Percentiles rank a stretch among this genome's conserved stretches.
Conservation (phyloP, 2,329 filamentous ascomycete genomes). For the Verticillium alfalfae region DNA sequence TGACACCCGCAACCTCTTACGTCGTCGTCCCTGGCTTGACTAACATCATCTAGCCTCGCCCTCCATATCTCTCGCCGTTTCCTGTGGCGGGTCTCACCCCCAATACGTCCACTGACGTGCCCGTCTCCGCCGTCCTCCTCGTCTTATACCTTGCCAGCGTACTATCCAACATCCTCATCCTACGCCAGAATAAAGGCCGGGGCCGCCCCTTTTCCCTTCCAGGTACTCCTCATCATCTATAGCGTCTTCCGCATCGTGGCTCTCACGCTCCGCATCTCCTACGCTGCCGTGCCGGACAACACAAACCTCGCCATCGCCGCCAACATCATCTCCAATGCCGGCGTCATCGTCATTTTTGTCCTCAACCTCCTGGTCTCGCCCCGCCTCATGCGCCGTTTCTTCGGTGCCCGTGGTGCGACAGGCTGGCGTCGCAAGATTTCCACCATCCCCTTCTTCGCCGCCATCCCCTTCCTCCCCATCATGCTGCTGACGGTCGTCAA, state of each 20-base stretch:
- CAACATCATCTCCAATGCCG: slow-evolving; percentile 65
- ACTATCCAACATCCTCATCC: slow-evolving; percentile 51
- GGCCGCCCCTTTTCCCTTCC: slow-evolving; percentile 59
- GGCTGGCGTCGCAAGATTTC: slow-evolving; percentile 61
- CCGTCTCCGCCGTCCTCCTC: slow-evolving; percentile 59
- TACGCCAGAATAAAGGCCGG: slow-evolving; percentile 40
- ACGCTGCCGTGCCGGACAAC: slow-evolving; percentile 36
- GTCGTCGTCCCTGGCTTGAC: neutral
- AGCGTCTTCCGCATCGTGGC: slow-evolving; percentile 49
- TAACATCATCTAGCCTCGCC: slow-evolving; percentile 3
- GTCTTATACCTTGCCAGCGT: slow-evolving; percentile 50
- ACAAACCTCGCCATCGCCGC: slow-evolving; percentile 49
- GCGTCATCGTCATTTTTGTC: slow-evolving; percentile 69
- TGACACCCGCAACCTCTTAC: neutral
- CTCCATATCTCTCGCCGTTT: slow-evolving; percentile 30
- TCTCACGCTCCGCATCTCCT: slow-evolving; percentile 46
- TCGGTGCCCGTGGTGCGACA: slow-evolving; percentile 30
- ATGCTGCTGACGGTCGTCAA: slow-evolving; percentile 39
- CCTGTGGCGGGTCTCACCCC: slow-evolving; percentile 56
- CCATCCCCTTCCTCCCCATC: slow-evolving; percentile 59
- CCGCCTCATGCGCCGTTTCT: slow-evolving; percentile 64
- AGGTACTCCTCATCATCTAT: slow-evolving; percentile 52
- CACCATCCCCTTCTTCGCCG: slow-evolving; percentile 56
- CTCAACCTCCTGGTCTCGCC: slow-evolving; percentile 74
- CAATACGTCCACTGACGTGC: slow-evolving; percentile 52